Base-by-base conservation (phyloP, 1,284 basidiomycete species). In the Naganishia cerealis region DNA sequence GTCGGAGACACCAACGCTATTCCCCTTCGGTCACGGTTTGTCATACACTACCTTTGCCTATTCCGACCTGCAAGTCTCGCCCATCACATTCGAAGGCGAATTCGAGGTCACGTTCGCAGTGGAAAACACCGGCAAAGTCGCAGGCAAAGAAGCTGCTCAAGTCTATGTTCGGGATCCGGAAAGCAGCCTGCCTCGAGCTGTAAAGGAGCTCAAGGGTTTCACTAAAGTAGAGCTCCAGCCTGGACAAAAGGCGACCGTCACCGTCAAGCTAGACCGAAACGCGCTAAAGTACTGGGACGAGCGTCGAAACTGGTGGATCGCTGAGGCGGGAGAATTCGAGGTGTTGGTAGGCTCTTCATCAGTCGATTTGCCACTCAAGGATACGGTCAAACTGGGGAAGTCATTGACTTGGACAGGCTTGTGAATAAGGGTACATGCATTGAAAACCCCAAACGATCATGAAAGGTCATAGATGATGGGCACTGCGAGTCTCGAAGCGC, bases 21-120 rank as follows among this genome's bases (percentile, higher is more conserved):
- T 85, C 75, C 79, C 85, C 9, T 86, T 86, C 72, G 85, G 85
- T 0, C 71, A 76, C 70, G 79, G 80, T 43, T 79, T 87, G 18
- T 84, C 84, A 21, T 86, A 87, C 75, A 82, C 86, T 1, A 77
- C 80, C 8, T 86, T 86, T 72, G 74, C 80, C 53, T 84, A 83
- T 70, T 52, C 57, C 0, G 69, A 70, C 42, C 57, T 73, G 15
- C 29, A 16, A 26, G 62, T 67, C 12, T 71, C 50, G 57, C 46
- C 53, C 29, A 65, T 66, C 57, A 65, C n/a, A 43, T 52, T 66
- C n/a, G 65, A 67, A 10, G 72, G 73, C 33, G 68, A 71, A 5
- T 74, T 73, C 50, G 72, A 69, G 18, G 75, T 76, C 6, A 68
- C 61, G 15, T 74, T 81, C 29, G 73, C 69, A 21, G 74, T 82